Evolutionary conservation across 306 rosid species (phyloP), one percentile per base, ranked within the genome.

Genomic region (Trifolium subterraneum): DNA sequence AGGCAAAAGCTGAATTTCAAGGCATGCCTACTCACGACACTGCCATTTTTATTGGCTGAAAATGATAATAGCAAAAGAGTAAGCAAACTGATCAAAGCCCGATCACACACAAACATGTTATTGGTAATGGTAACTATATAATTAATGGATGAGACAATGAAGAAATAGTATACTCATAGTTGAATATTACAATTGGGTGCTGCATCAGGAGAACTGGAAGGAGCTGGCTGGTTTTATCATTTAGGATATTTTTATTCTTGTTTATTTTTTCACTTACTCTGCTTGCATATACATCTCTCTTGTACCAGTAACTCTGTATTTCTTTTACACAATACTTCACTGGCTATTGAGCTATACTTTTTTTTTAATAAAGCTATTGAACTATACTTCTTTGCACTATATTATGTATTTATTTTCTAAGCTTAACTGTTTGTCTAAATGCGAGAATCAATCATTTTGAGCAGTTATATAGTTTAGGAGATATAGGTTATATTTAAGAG

Each of bases 371-470:
- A 27, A 15, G 52, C 52, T 47, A 16, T 5, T 22, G n/a, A 22
- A 25, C 33, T 11, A 56, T 56, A 64, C 41, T 19, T 71, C n/a
- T 18, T n/a, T 45, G 62, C 41, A 33, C 45, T 70, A 35, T 47
- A 27, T 36, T 50, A 64, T 48, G 56, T 54, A 41, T 69, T 60
- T 36, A 62, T 70, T 56, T 75, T 64, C 66, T 55, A 27, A 4
- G 25, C 13, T 35, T 18, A n/a, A 31, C 76, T 48, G 65, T 77
- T 25, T 25, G 12, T 82, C 64, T 31, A 29, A 70, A 19, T 69
- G 19, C 27, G 39, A 56, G 76, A 33, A 38, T 81, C 36, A 11
- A 65, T 81, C 66, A 59, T 59, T 59, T 76, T 54, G 74, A 64
- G 16, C 33, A 51, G 64, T 70, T 64, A 23, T 66, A 41, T 25